A percentile compares a stretch with the other conserved stretches of the same genome.
These are phyloP conservation scores for Saccharata proteae DNA, from an alignment of 2,329 filamentous ascomycete genomes.

Conservation along the genomic window DNA sequence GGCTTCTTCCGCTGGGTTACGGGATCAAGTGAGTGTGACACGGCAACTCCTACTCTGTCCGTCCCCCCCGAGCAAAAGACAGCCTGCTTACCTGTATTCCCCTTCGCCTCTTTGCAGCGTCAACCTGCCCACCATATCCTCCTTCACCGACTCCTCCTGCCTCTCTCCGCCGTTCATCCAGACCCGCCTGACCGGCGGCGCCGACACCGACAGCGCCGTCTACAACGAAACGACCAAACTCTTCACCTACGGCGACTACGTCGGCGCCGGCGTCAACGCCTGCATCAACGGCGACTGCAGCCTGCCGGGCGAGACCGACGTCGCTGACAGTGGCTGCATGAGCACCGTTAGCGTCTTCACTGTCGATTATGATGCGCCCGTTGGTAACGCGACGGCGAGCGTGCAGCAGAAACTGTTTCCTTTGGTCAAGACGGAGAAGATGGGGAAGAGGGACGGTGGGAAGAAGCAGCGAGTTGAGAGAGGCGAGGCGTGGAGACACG, in stretches of 20 bases:
- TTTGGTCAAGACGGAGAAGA: conserved; percentile 1
- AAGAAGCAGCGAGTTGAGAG: too few species aligned
- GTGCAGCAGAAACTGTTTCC: conserved; percentile 11
- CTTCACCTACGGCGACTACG: conserved; percentile 36
- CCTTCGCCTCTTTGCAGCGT: conserved; percentile 20
- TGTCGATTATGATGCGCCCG: conserved; percentile 39
- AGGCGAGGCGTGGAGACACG: too few species aligned
- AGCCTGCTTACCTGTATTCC: background rate
- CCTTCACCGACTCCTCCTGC: conserved; percentile 25
- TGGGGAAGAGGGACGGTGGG: conserved; percentile 3
- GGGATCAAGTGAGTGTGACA: conserved; percentile 28
- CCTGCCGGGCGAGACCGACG: conserved; percentile 39
- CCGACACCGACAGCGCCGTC: conserved; percentile 34
- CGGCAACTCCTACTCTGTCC: background rate
- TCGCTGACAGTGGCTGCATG: conserved; percentile 32
- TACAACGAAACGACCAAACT: conserved; percentile 32
- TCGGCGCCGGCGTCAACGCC: conserved; percentile 38
- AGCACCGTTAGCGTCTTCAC: conserved; percentile 35
- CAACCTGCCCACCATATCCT: conserved; percentile 36
- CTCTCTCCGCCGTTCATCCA: conserved; percentile 33
- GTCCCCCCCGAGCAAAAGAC: background rate
- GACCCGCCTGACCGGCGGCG: conserved; percentile 38
- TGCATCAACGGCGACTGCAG: conserved; percentile 42
- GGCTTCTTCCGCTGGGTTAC: conserved; percentile 37
- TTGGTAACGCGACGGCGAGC: conserved; percentile 14